Evolutionary conservation across 129 eudicot species (phyloP), one percentile per base, ranked within the genome.

Genomic region (Cynara cardunculus): DNA sequence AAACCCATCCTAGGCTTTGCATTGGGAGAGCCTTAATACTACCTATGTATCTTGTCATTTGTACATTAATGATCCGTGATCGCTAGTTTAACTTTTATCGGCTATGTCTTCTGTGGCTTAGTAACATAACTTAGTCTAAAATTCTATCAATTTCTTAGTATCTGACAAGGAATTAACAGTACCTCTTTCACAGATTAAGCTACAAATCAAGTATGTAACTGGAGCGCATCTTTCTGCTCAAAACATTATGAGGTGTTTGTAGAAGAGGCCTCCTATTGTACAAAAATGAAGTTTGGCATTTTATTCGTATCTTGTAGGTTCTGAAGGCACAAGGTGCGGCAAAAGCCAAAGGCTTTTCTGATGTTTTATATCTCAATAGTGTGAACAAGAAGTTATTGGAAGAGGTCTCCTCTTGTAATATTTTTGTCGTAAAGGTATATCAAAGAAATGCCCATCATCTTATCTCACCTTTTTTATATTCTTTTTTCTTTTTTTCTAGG

Each of bases 391-490:
- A 82, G 75, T 95, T 88, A 75, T 81, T 95, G 83, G 99, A 95
- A 91, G 99, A 95, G 84, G 99, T 95, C 59, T 92, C 99, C 53
- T 89, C 99, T 39, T 89, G 97, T 85, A 95, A 95, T 75, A 90
- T 95, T 22, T 95, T 95, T 85, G 84, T 95, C 65, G 93, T 95
- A 66, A 95, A 95, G 97, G 99, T 95, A 88, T 46, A 78, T 31
- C 21, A 21, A 78, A 66, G 32, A 78, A 70, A 32, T 16, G 24
- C 49, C 73, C 70, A 35, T 72, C 32, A 22, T 72, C 28, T 77
- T 35, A 65, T 80, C 18, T 65, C 8, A 25, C 2, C 25, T 39
- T 72, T 30, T 44, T 3, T 34, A 34, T 34, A 32, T 32, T 5
- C 7, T 31, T 53, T 28, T 25, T 3, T 25, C 16, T 14, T 1